Base-by-base conservation (phyloP, 257 asterid species). In the Ligustrum vulgare region DNA sequence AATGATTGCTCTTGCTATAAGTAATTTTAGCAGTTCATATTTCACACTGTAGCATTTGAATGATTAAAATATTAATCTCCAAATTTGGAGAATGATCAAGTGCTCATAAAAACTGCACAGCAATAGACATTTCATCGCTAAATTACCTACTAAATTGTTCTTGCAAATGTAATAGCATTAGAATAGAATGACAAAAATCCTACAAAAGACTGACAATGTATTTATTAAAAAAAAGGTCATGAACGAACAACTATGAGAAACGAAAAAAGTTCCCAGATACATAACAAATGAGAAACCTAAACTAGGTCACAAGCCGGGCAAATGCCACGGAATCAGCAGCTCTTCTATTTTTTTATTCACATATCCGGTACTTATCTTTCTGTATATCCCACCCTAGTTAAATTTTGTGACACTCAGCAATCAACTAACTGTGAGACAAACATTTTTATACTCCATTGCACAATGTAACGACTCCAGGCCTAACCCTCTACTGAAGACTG, bases 381-480 rank as follows among this genome's bases (percentile, higher is more conserved):
- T 87, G 82, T 86, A 89, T 91, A 66, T 39, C 15, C 45, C 45
- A 39, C 45, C 45, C 45, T 9, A 39, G 45, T 39, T 39, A 39
- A 39, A 39, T 39, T 39, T 39, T 39, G 45, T 18, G 8, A 15
- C 11, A 58, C 25, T 28, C 31, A 28, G 31, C 31, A 28, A 51
- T 31, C 75, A 65, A 74, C 80, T 76, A 78, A 77, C 79, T 51
- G 71, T 28, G 28, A 25, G 25, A 62, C 32, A 18, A 49, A 23
- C 67, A 60, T 23, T 9, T 25, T 16, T 47, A 63, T 20, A 28
- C 37, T 25, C 39, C 67, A 65, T 28, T 41, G 69, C 80, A 71
- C 74, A 49, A 74, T 65, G 60, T 31, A 23, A 74, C 67, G 8
- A 72, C 80, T 84, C 56, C 82, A 85, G 84, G 84, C 43, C 82